Base-by-base conservation (phyloP, 208 protist genomes). In the Leishmania gerbilli region DNA sequence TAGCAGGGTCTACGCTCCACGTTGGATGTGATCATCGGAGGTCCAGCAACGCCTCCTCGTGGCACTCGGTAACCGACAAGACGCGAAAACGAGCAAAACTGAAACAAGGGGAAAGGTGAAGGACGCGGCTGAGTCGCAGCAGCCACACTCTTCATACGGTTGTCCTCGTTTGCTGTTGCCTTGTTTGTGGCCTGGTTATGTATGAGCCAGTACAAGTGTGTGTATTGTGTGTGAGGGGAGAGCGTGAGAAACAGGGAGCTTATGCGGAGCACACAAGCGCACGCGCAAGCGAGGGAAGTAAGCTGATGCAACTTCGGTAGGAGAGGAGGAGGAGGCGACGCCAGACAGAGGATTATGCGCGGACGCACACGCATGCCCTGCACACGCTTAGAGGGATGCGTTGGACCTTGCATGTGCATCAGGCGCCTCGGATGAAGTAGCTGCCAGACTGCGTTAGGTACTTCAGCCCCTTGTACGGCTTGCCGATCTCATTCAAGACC, bases 381-480 rank as follows among this genome's bases (percentile, higher is more conserved):
- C 51, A 56, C 49, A 47, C 15, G 19, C 49, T 62, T 42, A 24
- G 55, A 24, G 40, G 24, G 42, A 74, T 31, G 45, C 45, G 31
- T 31, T 68, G n/a, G 8, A 34, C 9, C 40, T 21, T 62, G 19
- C 60, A 11, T 40, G 49, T 62, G 58, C 31, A 53, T 85, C 89
- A 97, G n/a, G 86, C 87, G 6, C 88, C 91, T 11, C 93, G 91
- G 47, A 97, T 89, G 17, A 94, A 85, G 89, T 93, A 98, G 42
- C 87, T 88, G n/a, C 95, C 94, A n/a, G 94, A 80, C 76, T 80
- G 71, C 15, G 94, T 94, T 9, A 93, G 71, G 72, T 97, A 96
- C 83, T 97, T 97, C 58, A 98, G 91, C 55, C 95, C 95, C 77
- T 97, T 98, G 88, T 97, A 98, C 17, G 94, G 85, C 76, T 92